phyloP scores from a whole-genome alignment of 805 yeast species.

The Myxozyma monticola region DNA sequence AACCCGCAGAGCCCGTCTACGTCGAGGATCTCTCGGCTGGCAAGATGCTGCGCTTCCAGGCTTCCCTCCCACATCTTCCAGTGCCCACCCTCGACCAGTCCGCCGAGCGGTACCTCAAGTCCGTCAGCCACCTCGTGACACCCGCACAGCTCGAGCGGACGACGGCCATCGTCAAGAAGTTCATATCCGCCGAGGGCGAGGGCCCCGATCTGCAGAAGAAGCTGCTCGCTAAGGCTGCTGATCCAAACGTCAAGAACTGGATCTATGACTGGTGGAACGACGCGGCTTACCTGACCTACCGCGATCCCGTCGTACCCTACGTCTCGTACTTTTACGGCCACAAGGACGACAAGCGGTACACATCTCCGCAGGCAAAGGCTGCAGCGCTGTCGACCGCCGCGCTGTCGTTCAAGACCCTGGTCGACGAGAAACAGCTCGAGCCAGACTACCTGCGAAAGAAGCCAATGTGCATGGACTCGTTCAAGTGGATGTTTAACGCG shows the following conservation, averaged over 20 bases:
- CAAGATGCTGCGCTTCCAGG: conserved; percentile 69
- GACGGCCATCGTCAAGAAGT: conserved; percentile 60
- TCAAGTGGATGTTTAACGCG: conserved; percentile 86
- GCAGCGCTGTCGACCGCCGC: conserved; percentile 70
- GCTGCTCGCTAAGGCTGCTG: conserved; percentile 56
- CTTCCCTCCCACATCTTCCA: conserved; percentile 76
- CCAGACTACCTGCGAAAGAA: conserved; percentile 74
- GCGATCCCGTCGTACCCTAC: conserved; percentile 93
- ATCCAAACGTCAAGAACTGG: conserved; percentile 74
- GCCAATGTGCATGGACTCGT: conserved; percentile 95
- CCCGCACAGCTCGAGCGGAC: conserved; percentile 56
- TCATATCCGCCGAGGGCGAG: conserved; percentile 58
- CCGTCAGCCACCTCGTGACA: conserved; percentile 66
- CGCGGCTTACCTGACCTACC: conserved; percentile 83
- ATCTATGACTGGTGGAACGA: conserved; percentile 90
- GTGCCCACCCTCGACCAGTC: conserved; percentile 81
- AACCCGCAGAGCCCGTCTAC: conserved; percentile 24
- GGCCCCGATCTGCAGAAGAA: conserved; percentile 71
- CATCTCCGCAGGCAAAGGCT: conserved; percentile 56
- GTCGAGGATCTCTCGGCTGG: conserved; percentile 52
- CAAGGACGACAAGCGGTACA: conserved; percentile 53
- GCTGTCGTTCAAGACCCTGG: conserved; percentile 61
- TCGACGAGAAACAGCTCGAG: conserved; percentile 71
- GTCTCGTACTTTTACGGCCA: conserved; percentile 89
- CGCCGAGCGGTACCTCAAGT: conserved; percentile 62